These are phyloP conservation scores for Cyberlindnera maclurae DNA, from an alignment of 805 yeast genomes.

Conservation along the genomic window DNA sequence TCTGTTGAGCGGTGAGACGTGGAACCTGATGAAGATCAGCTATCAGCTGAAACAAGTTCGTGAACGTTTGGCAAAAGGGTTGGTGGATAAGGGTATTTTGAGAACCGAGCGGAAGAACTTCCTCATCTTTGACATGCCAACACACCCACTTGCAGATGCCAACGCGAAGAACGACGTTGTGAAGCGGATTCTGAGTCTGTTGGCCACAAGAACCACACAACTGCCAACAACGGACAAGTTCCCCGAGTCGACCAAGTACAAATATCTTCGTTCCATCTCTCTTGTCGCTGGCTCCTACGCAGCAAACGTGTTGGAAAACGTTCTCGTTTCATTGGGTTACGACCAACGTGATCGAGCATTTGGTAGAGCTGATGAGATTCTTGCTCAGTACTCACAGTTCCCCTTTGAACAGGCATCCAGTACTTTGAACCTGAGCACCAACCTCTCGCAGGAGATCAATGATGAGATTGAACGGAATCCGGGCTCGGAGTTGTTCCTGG, in stretches of 20 bases:
- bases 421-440: conserved; percentile 64
- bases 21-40: conserved; percentile 91
- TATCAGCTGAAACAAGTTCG: conserved; percentile 96
- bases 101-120: conserved; percentile 95
- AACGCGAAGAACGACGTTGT: conserved; percentile 76
- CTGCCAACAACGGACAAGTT: conserved; percentile 55
- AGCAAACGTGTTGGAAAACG: conserved; percentile 93
- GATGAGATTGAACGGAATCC: conserved; percentile 38
- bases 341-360: conserved; percentile 90
- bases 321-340: conserved; percentile 64
- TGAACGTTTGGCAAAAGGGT: conserved; percentile 91
- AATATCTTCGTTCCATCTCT: conserved; percentile 69
- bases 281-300: conserved; percentile 88
- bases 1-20: conserved; percentile 88
- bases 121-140: conserved; percentile 94
- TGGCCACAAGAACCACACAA: conserved; percentile 65
- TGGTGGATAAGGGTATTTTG: conserved; percentile 93
- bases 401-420: conserved; percentile 66
- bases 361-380: conserved; percentile 87
- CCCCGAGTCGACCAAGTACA: conserved; percentile 60
- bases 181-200: conserved; percentile 59
- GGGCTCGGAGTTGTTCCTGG: conserved; percentile 59
- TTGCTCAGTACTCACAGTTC: conserved; percentile 73
- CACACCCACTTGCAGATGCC: conserved; percentile 91
- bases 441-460: conserved; percentile 41